These are phyloP conservation scores for Trametes cinnabarina DNA, from an alignment of 768 basidiomycete genomes.

Conservation along the genomic window DNA sequence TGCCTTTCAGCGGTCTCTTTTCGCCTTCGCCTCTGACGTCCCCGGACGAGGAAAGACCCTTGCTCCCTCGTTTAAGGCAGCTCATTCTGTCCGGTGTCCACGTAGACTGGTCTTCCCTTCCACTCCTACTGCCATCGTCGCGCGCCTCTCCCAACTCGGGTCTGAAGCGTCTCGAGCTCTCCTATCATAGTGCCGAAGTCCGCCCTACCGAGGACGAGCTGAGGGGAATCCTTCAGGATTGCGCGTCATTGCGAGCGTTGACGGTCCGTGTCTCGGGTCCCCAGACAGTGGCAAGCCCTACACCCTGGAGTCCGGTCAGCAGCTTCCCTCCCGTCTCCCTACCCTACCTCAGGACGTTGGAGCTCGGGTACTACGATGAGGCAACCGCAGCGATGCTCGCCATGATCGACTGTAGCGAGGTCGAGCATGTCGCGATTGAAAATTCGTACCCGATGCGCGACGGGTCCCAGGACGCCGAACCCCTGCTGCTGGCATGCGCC, in stretches of 20 bases:
- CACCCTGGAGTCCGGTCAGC: background rate
- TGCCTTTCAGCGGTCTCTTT: constrained; percentile 21
- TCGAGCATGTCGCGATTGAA: constrained; percentile 40
- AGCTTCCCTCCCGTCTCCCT: constrained; percentile 33
- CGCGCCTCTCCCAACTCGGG: background rate
- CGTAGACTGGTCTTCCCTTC: constrained; percentile 49
- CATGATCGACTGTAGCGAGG: constrained; percentile 40
- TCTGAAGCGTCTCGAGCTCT: constrained; percentile 44
- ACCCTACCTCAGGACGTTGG: constrained; percentile 38
- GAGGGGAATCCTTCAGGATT: constrained; percentile 40
- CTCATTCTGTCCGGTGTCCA: constrained; percentile 58
- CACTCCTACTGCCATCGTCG: constrained; percentile 17
- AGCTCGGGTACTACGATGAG: constrained; percentile 44
- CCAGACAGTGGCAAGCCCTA: constrained; percentile 4
- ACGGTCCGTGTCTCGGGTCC: constrained; percentile 50
- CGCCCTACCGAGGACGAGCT: constrained; percentile 50
- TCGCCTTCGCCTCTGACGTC: background rate
- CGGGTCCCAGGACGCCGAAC: constrained; percentile 34
- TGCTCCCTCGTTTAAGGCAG: constrained; percentile 44
- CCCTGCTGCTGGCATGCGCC: constrained; percentile 30
- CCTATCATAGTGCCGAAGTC: constrained; percentile 51
- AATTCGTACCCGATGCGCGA: constrained; percentile 43
- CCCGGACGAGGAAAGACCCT: background rate
- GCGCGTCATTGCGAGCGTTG: constrained; percentile 42
- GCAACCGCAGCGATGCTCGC: constrained; percentile 41